Percentiles rank a stretch among this genome's conserved stretches.
Conservation (phyloP, 1,284 basidiomycete genomes). For the Volvariella surrecta region DNA sequence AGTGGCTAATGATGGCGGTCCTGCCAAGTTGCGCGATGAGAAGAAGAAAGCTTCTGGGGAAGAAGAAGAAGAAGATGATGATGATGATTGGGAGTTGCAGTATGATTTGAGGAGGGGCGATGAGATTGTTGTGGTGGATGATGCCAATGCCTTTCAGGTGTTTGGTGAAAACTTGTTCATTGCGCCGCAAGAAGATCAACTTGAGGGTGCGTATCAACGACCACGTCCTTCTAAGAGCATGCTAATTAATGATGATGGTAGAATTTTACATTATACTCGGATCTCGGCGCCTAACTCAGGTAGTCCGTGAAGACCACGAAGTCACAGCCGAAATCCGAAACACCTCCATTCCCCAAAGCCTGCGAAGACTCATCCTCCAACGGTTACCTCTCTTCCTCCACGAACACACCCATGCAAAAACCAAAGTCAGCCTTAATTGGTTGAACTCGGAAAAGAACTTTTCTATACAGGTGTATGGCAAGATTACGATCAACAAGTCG, state of each 20-base stretch:
- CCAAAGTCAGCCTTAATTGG: slow-evolving; percentile 68
- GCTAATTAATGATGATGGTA: slow-evolving; percentile 16
- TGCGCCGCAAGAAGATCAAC: slow-evolving; percentile 86
- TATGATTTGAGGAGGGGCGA: slow-evolving; percentile 56
- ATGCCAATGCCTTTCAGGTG: slow-evolving; percentile 65
- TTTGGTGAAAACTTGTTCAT: slow-evolving; percentile 74
- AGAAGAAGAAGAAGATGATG: slow-evolving; percentile 36
- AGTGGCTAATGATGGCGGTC: slow-evolving; percentile 1
- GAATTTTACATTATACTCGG: slow-evolving; percentile 63
- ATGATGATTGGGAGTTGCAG: slow-evolving; percentile 60
- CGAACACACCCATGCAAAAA: slow-evolving; percentile 71
- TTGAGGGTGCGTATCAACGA: slow-evolving; percentile 41
- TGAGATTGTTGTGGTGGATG: slow-evolving; percentile 74
- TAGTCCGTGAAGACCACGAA: slow-evolving; percentile 74
- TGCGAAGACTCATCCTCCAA: slow-evolving; percentile 69
- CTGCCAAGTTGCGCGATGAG: slow-evolving; percentile 12
- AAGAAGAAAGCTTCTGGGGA: slow-evolving; percentile 28
- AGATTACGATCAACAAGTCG: slow-evolving; percentile 52
- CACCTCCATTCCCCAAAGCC: slow-evolving; percentile 39
- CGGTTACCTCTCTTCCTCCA: slow-evolving; percentile 88
- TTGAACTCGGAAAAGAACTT: slow-evolving; percentile 67
- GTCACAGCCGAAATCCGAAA: slow-evolving; percentile 44
- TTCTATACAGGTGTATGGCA: slow-evolving; percentile 59
- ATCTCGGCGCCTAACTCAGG: slow-evolving; percentile 59
- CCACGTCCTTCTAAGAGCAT: neutral